These are phyloP conservation scores for Backusella mclennaniae DNA, from an alignment of 192 early-diverging fungal genomes.

Conservation along the genomic window DNA sequence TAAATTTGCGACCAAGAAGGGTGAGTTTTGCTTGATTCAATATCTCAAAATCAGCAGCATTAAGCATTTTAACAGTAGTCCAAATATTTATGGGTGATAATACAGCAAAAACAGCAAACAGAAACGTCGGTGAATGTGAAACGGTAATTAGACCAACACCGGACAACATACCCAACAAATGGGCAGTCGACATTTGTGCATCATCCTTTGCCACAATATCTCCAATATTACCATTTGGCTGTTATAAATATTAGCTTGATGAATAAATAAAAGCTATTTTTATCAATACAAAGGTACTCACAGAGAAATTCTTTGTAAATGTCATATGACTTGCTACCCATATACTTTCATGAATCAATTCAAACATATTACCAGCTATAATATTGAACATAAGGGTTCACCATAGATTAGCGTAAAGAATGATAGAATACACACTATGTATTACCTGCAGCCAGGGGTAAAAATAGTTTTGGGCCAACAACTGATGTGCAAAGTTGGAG, in stretches of 20 bases:
- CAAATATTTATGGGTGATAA: slow-evolving; percentile 58
- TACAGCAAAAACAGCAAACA: slow-evolving; percentile 52
- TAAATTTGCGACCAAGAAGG: slow-evolving; percentile 50
- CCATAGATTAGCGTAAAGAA: neutral
- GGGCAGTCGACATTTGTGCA: slow-evolving; percentile 65
- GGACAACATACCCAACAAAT: slow-evolving; percentile 58
- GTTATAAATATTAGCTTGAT: neutral
- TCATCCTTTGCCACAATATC: slow-evolving; percentile 75
- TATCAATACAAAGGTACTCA: slow-evolving; percentile 16
- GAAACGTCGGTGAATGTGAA: slow-evolving; percentile 52
- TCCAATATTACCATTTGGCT: slow-evolving; percentile 66
- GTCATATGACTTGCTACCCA: slow-evolving; percentile 72
- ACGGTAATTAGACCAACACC: slow-evolving; percentile 58
- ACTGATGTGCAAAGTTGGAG: slow-evolving; percentile 59
- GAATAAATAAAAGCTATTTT: neutral
- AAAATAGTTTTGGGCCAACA: slow-evolving; percentile 46
- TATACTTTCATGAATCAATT: slow-evolving; percentile 63
- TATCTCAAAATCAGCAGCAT: slow-evolving; percentile 65
- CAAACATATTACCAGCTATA: slow-evolving; percentile 53
- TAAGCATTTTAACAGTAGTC: slow-evolving; percentile 50
- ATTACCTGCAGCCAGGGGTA: slow-evolving; percentile 51
- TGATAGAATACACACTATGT: neutral
- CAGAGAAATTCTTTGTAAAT: slow-evolving; percentile 66
- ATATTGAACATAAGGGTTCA: neutral
- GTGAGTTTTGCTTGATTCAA: slow-evolving; percentile 59